phyloP scores from a whole-genome alignment of 2,329 filamentous ascomycete species.

The Cryphonectria carpinicola region DNA sequence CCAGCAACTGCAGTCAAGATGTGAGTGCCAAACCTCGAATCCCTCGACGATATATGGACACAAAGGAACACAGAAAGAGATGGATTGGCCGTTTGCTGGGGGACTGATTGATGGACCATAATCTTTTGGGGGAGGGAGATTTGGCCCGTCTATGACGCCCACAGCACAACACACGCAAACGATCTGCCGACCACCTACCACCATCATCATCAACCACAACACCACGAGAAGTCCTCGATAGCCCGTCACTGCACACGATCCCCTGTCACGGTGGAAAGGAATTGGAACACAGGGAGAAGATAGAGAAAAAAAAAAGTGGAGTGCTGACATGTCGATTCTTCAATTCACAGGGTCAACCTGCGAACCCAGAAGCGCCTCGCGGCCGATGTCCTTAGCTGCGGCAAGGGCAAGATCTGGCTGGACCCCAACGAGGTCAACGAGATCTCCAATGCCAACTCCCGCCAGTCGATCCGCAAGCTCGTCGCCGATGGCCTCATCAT shows the following conservation, averaged over 20 bases:
- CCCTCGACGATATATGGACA: conserved; percentile 20
- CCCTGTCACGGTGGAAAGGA: neutral
- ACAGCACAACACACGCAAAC: conserved; percentile 15
- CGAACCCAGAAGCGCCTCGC: conserved; percentile 99
- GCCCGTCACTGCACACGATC: conserved; percentile 15
- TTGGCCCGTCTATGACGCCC: conserved; percentile 20
- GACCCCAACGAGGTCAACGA: conserved; percentile 99
- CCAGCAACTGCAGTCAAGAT: conserved; percentile 44
- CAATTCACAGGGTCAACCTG: conserved; percentile 89
- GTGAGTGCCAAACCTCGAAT: conserved; percentile 38
- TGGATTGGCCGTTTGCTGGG: conserved; percentile 18
- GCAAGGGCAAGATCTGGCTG: conserved; percentile 99
- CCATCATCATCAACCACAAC: conserved; percentile 12
- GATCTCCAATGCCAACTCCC: conserved; percentile 99
- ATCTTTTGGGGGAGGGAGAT: conserved; percentile 6
- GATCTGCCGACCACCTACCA: conserved; percentile 4
- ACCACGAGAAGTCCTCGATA: conserved; percentile 14
- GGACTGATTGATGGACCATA: conserved; percentile 23
- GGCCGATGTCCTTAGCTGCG: conserved; percentile 97
- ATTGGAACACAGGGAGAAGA: neutral
- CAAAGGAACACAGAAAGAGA: conserved; percentile 19
- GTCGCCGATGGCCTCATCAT: conserved; percentile 99
- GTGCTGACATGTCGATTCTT: conserved; percentile 29
- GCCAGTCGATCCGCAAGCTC: conserved; percentile 99
- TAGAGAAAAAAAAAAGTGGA: conserved; percentile 3